These are phyloP conservation scores for Umbelopsis sp. DNA, from an alignment of 192 early-diverging fungal genomes.

Conservation along the genomic window DNA sequence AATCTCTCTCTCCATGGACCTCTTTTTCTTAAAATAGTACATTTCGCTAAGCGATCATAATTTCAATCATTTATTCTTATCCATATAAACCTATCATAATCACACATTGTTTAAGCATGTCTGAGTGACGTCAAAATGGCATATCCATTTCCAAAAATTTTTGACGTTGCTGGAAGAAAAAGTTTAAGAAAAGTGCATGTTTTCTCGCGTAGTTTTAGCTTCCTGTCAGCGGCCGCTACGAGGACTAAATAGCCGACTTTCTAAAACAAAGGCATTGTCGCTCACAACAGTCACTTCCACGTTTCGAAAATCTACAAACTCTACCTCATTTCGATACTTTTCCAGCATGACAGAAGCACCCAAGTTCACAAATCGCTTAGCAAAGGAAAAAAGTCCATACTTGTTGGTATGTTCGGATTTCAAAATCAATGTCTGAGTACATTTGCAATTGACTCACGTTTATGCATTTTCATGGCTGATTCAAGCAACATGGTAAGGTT, in stretches of 20 bases:
- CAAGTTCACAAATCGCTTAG: conserved; percentile 51
- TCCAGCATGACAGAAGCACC: background rate
- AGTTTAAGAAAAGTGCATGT: background rate
- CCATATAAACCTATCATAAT: background rate
- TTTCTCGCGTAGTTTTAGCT: background rate
- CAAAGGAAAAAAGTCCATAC: conserved; percentile 60
- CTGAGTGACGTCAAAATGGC: conserved; percentile 2
- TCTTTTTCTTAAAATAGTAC: background rate
- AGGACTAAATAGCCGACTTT: background rate
- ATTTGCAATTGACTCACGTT: background rate
- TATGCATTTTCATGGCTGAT: background rate
- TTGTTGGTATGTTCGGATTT: conserved; percentile 42
- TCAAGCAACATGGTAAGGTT: conserved; percentile 42
- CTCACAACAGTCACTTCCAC: background rate
- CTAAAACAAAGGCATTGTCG: background rate
- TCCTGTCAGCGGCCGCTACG: background rate
- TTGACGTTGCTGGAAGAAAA: background rate
- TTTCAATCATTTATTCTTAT: background rate
- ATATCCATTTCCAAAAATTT: background rate
- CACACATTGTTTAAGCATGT: background rate
- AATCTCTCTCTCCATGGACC: background rate
- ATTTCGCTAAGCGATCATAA: background rate
- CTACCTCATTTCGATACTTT: background rate
- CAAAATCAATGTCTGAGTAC: background rate
- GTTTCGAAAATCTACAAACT: background rate